Evolutionary conservation across 495 filamentous ascomycete genomes (phyloP).

Genomic region (Tuber melanosporum): DNA sequence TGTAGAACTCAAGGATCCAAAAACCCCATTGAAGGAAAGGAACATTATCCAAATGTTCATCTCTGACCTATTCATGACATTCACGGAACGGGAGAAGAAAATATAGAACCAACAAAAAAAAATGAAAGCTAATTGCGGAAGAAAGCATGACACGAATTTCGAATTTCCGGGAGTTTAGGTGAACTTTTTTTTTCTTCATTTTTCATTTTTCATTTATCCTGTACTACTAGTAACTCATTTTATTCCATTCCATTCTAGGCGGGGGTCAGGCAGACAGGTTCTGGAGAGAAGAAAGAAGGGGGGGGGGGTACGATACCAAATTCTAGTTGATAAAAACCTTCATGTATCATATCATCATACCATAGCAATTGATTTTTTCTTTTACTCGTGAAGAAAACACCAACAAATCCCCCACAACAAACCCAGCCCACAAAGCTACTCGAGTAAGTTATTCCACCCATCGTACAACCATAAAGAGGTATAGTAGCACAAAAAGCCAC

Average conservation of each 20-base stretch:
- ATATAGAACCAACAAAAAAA: not conserved
- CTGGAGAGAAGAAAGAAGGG: not conserved
- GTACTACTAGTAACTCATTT: not conserved
- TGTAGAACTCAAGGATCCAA: slow-evolving; percentile 5
- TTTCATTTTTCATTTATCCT: not conserved
- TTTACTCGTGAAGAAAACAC: not conserved
- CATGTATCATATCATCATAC: not conserved
- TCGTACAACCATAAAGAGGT: too few species aligned
- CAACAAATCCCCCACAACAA: not conserved
- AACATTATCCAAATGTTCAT: slow-evolving; percentile 13
- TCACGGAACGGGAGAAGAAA: not conserved
- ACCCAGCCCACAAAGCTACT: not conserved
- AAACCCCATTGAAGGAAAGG: slow-evolving; percentile 7
- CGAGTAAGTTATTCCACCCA: too few species aligned
- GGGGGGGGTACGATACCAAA: not conserved
- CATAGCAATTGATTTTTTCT: not conserved
- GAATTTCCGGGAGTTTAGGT: not conserved
- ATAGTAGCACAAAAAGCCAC: not conserved
- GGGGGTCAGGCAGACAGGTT: not conserved
- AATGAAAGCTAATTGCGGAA: not conserved
- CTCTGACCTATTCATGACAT: slow-evolving; percentile 7
- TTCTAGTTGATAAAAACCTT: not conserved
- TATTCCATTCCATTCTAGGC: not conserved
- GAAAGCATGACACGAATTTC: not conserved
- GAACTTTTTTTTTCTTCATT: not conserved